Base-by-base conservation (phyloP, 2,329 filamentous ascomycete species). In the Neospermospora avenae region DNA sequence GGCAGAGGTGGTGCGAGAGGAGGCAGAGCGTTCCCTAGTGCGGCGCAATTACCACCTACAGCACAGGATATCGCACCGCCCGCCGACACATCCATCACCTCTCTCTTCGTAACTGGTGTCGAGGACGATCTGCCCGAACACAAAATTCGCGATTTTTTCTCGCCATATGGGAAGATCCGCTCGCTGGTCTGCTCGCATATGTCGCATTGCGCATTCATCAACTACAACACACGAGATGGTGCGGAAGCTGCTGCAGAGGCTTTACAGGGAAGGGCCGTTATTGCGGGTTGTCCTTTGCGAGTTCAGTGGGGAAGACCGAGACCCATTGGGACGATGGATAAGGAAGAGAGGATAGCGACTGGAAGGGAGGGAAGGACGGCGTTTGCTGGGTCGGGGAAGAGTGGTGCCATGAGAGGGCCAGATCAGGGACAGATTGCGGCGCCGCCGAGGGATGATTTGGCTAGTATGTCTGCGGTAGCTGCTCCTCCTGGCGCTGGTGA, bases 71-170 rank as follows among this genome's bases (percentile, higher is more conserved):
- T 93, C 76, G 75, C 88, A 2, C 95, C 95, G 0, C 96, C 95
- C 0, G 78, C 84, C 3, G 93, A 99, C 71, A 83, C 80, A 58
- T 95, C 90, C 61, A 89, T 99, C 72, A 96, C 91, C 69, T 97
- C 93, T 0, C 82, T 99, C 0, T 99, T 99, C 71, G 83, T 98
- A 31, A 97, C 93, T 0, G 96, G 95, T 8, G 86, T 99, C 2
- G 95, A 99, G 74, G 95, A 99, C 72, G 95, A 99, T 70, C 80
- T 99, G 6, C 93, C 93, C 2, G 95, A 99, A 75, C 87, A 93
- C 75, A 92, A 93, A 70, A 81, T 99, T 25, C 89, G 95, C 51
- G 88, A 91, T 2, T 95, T 96, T 75, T 99, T 99, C 78, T 86
- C 91, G 62, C 84, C 84, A 18, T 92, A 93, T 69, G 95, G 95